Evolutionary conservation across 2,329 filamentous ascomycete genomes (phyloP), one percentile per base, ranked within the genome.

Genomic region (Colletotrichum shisoi): DNA sequence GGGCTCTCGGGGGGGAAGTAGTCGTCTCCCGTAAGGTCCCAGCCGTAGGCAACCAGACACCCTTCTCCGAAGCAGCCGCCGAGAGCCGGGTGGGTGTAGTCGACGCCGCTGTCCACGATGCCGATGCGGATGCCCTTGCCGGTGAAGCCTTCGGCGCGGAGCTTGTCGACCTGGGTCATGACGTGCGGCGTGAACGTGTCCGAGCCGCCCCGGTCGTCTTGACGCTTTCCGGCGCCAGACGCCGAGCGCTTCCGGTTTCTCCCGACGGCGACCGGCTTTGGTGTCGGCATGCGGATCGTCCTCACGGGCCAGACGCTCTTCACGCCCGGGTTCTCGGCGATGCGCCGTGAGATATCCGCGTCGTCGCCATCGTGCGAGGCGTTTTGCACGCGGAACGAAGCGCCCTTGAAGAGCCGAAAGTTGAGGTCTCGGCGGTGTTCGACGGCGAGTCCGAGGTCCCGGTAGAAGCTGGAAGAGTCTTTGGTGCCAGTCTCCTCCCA

Each of bases 11-110:
- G 60, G 34, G 57, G 57, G 37, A 52, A 42, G 42, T 75, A 76
- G 44, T 77, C 73, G 63, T 83, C 80, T 3, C 81, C 82, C 8
- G 81, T 76, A 57, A 84, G 76, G 63, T 84, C 82, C 63, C 78
- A 80, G 1, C 84, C 83, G 65, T 79, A 79, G 11, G 76, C 74
- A 11, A 86, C 78, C 34, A 84, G 74, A 70, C 78, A 84, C 0
- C 82, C 82, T 8, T 31, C 27, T 31, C 84, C 84, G 68, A 85
- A 85, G 60, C 83, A 82, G 3, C 82, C 83, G n/a, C 84, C 84
- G 0, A 86, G 79, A 13, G 82, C 81, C 8, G 83, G 82, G 63
- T 84, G 83, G 6, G 72, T 77, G 71, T 84, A 85, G 71, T 86
- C 83, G 27, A 85, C 74, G 4, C 74, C 27, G 27, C 12, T 76